phyloP scores from a whole-genome alignment of 208 protist species.

The Strigomonas galati region DNA sequence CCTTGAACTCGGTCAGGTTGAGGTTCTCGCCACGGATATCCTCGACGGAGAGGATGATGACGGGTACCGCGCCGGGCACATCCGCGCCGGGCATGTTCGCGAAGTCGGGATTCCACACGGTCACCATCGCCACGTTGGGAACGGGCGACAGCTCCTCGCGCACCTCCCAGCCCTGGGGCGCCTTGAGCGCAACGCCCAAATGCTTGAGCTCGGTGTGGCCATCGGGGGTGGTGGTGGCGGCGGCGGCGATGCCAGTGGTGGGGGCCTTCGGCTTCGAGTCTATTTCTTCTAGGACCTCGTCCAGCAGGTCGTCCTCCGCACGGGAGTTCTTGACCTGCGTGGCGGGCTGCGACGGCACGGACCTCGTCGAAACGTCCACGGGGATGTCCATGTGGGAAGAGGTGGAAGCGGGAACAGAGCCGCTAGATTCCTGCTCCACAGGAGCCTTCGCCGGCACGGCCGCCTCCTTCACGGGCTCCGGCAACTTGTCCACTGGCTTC shows the following conservation, averaged over 20 bases:
- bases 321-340: too few species aligned
- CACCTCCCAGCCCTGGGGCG: conserved; percentile 57
- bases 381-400: conserved; percentile 2
- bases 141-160: conserved; percentile 69
- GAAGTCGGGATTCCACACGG: conserved; percentile 65
- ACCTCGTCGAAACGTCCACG: not conserved
- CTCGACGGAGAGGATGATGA: conserved; percentile 73
- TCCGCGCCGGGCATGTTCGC: conserved; percentile 33
- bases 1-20: conserved; percentile 67
- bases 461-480: conserved; percentile 1
- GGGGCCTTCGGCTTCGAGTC: not conserved
- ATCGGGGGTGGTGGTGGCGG: not conserved
- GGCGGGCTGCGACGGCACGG: too few species aligned
- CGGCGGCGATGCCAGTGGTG: not conserved
- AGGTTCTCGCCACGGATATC: conserved; percentile 74
- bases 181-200: conserved; percentile 56
- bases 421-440: not conserved
- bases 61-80: conserved; percentile 45
- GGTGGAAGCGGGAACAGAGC: not conserved
- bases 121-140: conserved; percentile 78
- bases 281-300: conserved; percentile 7
- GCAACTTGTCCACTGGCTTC: too few species aligned
- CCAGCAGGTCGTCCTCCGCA: not conserved
- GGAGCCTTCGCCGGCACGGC: conserved; percentile 2
- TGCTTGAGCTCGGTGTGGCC: conserved; percentile 15